A percentile compares a stretch with the other conserved stretches of the same genome.
Conservation (phyloP, 257 asterid species). For the Capsicum pubescens region DNA sequence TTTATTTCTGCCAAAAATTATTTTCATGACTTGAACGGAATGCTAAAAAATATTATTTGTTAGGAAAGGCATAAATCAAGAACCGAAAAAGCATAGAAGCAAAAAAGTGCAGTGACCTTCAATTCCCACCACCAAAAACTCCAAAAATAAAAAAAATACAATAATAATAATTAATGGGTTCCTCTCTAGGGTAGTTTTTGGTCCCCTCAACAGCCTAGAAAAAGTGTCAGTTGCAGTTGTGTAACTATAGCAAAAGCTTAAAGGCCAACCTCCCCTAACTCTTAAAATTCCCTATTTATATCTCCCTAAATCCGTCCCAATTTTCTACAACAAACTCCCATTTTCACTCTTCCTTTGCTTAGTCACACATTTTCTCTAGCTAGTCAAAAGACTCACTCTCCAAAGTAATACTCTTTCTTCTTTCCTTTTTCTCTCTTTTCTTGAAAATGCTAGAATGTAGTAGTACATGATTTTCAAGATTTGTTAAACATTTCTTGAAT, state of each 20-base stretch:
- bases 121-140: neutral
- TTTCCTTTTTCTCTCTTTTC: neutral
- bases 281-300: slow-evolving; percentile 38
- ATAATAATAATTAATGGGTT: neutral
- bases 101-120: neutral
- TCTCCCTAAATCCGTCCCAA: neutral
- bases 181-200: slow-evolving; percentile 26
- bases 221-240: slow-evolving; percentile 36
- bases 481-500: slow-evolving; percentile 27
- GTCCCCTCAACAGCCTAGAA: slow-evolving; percentile 30
- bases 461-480: neutral
- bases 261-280: neutral
- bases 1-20: too few species aligned
- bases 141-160: neutral
- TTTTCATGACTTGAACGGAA: too few species aligned
- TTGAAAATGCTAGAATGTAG: neutral
- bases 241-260: slow-evolving; percentile 20
- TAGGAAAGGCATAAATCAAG: too few species aligned
- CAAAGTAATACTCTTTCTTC: slow-evolving; percentile 6
- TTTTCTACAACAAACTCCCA: slow-evolving; percentile 19
- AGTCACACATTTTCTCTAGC: neutral
- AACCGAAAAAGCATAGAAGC: too few species aligned
- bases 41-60: too few species aligned
- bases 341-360: slow-evolving; percentile 15
- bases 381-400: slow-evolving; percentile 17